A percentile compares a stretch with the other conserved stretches of the same genome.
Conservation (phyloP, 441 rosid genomes). For the Pelargonium exstipulatum region DNA sequence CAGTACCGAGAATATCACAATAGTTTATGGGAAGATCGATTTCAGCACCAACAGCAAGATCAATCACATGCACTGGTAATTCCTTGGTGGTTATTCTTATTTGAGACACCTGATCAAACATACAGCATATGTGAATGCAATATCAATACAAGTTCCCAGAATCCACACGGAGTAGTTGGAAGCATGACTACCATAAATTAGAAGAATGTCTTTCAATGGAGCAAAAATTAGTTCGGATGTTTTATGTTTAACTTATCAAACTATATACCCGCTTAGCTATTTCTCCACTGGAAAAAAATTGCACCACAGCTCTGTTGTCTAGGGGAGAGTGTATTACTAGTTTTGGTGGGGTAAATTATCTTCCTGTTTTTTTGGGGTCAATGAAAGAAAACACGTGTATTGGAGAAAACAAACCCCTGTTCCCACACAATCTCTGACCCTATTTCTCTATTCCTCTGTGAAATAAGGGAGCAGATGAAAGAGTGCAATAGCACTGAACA, state of each 20-base stretch:
- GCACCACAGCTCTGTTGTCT: background rate
- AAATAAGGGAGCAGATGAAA: background rate
- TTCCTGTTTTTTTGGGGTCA: background rate
- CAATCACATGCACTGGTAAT: conserved; percentile 41
- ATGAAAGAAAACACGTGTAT: background rate
- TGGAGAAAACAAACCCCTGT: background rate
- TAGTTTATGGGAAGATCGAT: conserved; percentile 60
- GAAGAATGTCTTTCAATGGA: background rate
- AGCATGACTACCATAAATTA: background rate
- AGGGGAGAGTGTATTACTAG: background rate
- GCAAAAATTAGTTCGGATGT: background rate
- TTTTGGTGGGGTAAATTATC: background rate
- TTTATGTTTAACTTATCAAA: background rate
- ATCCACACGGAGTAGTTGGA: conserved; percentile 1
- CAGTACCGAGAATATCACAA: conserved; percentile 65
- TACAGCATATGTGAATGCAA: conserved; percentile 14
- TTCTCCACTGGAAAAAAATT: background rate
- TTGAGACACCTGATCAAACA: conserved; percentile 72
- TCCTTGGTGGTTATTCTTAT: conserved; percentile 53
- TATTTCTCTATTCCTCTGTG: background rate
- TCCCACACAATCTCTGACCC: too few relatives aligned
- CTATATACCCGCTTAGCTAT: background rate
- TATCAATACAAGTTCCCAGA: conserved; percentile 3
- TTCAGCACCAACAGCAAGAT: conserved; percentile 78
- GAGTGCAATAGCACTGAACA: background rate